Conservation (phyloP, 179 eudicot genomes). For the Amaranthus tricolor region DNA sequence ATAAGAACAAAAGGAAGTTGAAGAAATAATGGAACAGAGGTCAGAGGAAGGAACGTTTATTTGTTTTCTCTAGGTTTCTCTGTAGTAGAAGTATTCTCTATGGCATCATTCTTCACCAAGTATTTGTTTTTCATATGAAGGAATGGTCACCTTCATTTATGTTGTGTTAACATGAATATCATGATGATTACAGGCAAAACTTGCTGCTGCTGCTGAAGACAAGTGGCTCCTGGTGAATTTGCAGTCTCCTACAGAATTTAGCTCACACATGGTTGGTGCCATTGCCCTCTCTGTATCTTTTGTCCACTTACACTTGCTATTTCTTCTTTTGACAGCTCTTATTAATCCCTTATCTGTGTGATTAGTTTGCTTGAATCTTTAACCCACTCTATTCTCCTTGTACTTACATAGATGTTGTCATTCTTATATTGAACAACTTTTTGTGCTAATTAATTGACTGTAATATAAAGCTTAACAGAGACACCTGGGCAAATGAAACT, state of each 20-base stretch:
- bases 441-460: conserved; percentile 14
- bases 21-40: neutral
- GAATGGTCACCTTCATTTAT: neutral
- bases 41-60: too few relatives aligned
- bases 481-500: conserved; percentile 99
- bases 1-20: neutral
- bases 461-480: conserved; percentile 80
- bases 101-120: neutral
- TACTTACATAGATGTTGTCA: neutral
- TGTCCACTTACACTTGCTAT: neutral
- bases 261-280: conserved; percentile 85
- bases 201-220: conserved; percentile 65
- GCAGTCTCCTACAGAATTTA: conserved; percentile 91
- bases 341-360: neutral
- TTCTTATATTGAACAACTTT: neutral
- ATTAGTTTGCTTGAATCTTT: neutral
- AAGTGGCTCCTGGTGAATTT: conserved; percentile 88
- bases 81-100: neutral
- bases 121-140: neutral
- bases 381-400: neutral
- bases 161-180: conserved; percentile 7
- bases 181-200: conserved; percentile 65
- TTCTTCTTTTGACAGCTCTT: neutral
- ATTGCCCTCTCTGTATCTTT: neutral
- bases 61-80: neutral